phyloP scores from a whole-genome alignment of 164 flowering plant species.

The Aristolochia contorta region DNA sequence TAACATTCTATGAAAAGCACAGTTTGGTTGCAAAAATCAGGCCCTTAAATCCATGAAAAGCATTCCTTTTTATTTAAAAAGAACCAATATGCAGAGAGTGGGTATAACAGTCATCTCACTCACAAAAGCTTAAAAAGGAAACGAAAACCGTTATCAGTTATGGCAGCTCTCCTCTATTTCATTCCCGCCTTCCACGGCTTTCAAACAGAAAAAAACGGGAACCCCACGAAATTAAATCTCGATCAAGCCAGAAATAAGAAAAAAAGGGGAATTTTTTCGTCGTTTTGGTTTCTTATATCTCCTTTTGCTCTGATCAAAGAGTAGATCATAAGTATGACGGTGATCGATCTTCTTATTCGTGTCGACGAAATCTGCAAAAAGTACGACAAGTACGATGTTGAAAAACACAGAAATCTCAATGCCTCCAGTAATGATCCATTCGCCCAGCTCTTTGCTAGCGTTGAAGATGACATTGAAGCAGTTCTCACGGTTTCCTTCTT shows the following conservation, averaged over 20 bases:
- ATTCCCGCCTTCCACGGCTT: not conserved
- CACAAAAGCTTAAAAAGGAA: too few relatives aligned
- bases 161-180: too few relatives aligned
- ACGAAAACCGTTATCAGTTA: too few relatives aligned
- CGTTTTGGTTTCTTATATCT: not conserved
- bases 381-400: constrained; percentile 82
- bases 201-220: not conserved
- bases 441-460: constrained; percentile 58
- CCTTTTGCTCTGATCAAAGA: not conserved
- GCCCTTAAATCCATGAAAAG: too few relatives aligned
- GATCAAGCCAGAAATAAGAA: not conserved
- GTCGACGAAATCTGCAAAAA: constrained; percentile 80
- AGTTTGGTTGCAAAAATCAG: too few relatives aligned
- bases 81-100: too few relatives aligned
- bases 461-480: constrained; percentile 72
- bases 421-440: constrained; percentile 82
- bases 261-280: not conserved
- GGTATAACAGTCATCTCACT: too few relatives aligned
- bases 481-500: constrained; percentile 41
- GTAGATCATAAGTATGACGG: constrained; percentile 37
- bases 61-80: too few relatives aligned
- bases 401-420: constrained; percentile 58
- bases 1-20: too few relatives aligned
- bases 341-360: constrained; percentile 71
- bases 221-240: too few relatives aligned